Evolutionary conservation across 2,329 filamentous ascomycete species (phyloP), one percentile per base, ranked within the genome.

Genomic region (Claviceps monticola): DNA sequence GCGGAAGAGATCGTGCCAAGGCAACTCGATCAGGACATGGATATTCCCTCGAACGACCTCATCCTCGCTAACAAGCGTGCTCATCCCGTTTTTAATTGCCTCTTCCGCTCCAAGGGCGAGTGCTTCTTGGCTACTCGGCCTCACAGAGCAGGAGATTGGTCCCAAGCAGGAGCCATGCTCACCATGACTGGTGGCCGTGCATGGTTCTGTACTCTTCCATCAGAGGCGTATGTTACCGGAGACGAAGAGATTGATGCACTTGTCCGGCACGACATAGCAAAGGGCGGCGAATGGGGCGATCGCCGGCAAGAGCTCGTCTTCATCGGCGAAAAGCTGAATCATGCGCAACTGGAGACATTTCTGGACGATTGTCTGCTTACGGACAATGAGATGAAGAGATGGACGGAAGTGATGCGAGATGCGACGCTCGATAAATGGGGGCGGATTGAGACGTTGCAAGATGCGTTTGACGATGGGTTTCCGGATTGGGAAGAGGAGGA

Each of bases 251-350:
- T 75, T 0, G 69, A 77, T 37, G 67, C 68, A 6, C 72, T 76
- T 0, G 71, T 77, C 13, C 59, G 66, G 43, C 70, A 75, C 51
- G 74, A 78, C 56, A 71, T 78, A 21, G 60, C 67, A 6, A 73
- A 74, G 26, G 74, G 75, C 5, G 78, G 76, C 0, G 72, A 78
- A 53, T 87, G 82, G 81, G 83, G 82, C 0, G 84, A 88, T 57
- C 72, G 83, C 1, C 71, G 83, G 2, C 83, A 88, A 61, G 84
- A 88, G 62, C 62, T 88, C 6, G 84, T 88, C 2, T 84, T 88
- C 54, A 87, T 88, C 53, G 84, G 84, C 0, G 82, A 86, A 63
- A 72, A 73, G 5, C 69, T 88, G 14, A 72, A 85, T 48, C 60
- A 71, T 1, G 60, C 62, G 5, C 71, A 68, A 0, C 66, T 88